A percentile compares a stretch with the other conserved stretches of the same genome.
Evolutionary conservation across 2,329 filamentous ascomycete species (phyloP).

Genomic region (Fusarium protoensiforme): DNA sequence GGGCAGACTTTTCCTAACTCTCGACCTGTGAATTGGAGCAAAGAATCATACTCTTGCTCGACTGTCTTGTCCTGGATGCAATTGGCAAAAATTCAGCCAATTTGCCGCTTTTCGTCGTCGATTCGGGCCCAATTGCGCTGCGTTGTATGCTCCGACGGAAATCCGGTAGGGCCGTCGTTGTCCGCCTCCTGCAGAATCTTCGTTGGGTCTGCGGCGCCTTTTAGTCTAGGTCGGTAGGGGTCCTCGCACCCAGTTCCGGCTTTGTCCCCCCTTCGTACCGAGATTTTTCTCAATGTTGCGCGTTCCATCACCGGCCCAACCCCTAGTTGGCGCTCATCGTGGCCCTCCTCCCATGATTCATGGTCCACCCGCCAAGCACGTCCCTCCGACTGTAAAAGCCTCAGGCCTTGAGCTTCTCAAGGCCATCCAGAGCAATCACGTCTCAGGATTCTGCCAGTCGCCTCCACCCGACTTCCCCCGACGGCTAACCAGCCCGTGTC

Average conservation of each 20-base stretch:
- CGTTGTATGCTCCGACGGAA: conserved; percentile 28
- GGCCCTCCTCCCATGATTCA: conserved; percentile 47
- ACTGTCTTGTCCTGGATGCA: not conserved
- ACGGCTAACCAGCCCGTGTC: conserved; percentile 45
- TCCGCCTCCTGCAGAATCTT: conserved; percentile 34
- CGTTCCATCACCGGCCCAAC: conserved; percentile 42
- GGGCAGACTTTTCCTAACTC: not conserved
- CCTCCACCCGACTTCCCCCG: conserved; percentile 52
- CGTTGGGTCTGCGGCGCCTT: conserved; percentile 28
- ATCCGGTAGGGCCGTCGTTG: conserved; percentile 43
- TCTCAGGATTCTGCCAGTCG: conserved; percentile 41
- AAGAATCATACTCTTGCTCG: not conserved
- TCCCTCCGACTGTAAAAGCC: conserved; percentile 46
- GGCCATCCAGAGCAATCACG: conserved; percentile 43
- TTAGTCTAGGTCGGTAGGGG: conserved; percentile 34
- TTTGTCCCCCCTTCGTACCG: conserved; percentile 41
- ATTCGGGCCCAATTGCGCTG: not conserved
- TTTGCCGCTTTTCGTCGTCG: not conserved
- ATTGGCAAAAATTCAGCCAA: not conserved
- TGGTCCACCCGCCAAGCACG: conserved; percentile 48
- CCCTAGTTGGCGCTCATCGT: conserved; percentile 37
- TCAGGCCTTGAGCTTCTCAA: conserved; percentile 46
- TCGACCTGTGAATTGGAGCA: not conserved
- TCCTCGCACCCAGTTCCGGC: conserved; percentile 37
- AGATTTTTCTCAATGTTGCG: conserved; percentile 42